Evolutionary conservation across 2,329 filamentous ascomycete genomes (phyloP), one percentile per base, ranked within the genome.

Genomic region (Exophiala aquamarina): DNA sequence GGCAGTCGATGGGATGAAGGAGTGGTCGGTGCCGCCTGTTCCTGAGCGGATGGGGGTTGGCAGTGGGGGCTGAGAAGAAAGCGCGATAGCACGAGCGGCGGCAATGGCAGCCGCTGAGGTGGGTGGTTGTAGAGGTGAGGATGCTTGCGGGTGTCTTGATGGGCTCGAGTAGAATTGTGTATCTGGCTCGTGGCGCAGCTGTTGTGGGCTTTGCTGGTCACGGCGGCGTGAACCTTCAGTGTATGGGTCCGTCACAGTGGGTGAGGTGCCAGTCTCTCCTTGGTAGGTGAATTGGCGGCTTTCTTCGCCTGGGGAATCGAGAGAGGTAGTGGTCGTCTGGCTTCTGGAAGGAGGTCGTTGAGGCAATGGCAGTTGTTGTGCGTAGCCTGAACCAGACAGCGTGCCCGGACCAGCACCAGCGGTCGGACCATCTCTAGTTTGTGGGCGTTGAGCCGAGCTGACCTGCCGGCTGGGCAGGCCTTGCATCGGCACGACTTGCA

Each of bases 401-500:
- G 59, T 62, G 8, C 62, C 50, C 3, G 60, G 59, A 11, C 65
- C 64, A 4, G 64, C 69, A 20, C 67, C 63, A 37, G 62, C 54
- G 48, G 71, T 72, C 4, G 71, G 65, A 11, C 68, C 71, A 52
- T 77, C 74, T 34, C 69, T 62, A 2, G 73, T 72, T 14, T 70
- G 67, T 11, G 75, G 72, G 15, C 68, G 65, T 36, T 71, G 73
- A 9, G 48, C 43, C 4, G 69, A 68, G 54, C 73, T 76, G 17
- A 67, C 71, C 46, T 76, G 74, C 34, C 76, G 78, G 60, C 77
- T 81, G 2, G 78, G 75, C 10, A 83, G 75, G 8, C 84, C 84
- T 36, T 84, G 84, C 88, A 94, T 95, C 5, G 93, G 93, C 14
- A 97, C 88, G 10, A 98, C 93, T 63, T 96, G 91, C 10, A 97